A percentile compares a stretch with the other conserved stretches of the same genome.
Conservation (phyloP, 331 rosid genomes). For the Arachis monticola region DNA sequence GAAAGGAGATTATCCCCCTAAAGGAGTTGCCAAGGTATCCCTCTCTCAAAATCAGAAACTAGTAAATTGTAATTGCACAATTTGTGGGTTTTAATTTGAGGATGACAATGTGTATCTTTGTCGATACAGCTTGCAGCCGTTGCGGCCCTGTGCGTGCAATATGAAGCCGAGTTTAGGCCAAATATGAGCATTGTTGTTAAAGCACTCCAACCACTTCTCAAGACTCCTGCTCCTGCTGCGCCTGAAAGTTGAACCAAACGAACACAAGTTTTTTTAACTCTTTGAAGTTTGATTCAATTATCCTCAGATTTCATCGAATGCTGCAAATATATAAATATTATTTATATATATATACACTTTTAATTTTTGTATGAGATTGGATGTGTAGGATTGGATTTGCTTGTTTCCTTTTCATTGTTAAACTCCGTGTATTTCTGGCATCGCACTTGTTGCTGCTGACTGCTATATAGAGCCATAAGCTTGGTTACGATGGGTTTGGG, state of each 20-base stretch:
- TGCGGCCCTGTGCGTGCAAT: slow-evolving; percentile 97
- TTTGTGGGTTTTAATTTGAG: slow-evolving; percentile 1
- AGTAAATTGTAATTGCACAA: not conserved
- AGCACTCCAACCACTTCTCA: slow-evolving; percentile 96
- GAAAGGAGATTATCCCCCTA: slow-evolving; percentile 96
- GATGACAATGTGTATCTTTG: slow-evolving; percentile 43
- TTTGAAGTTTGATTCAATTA: slow-evolving; percentile 51
- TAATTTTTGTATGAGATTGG: slow-evolving; percentile 53
- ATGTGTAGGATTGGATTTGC: slow-evolving; percentile 65
- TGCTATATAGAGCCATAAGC: slow-evolving; percentile 42
- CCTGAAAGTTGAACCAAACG: slow-evolving; percentile 55
- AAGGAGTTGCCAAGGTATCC: slow-evolving; percentile 94
- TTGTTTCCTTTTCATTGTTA: slow-evolving; percentile 44
- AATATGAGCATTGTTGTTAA: slow-evolving; percentile 99
- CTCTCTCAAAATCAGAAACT: not conserved
- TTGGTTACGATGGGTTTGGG: slow-evolving; percentile 51
- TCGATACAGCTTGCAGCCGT: slow-evolving; percentile 92
- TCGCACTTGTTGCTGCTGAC: slow-evolving; percentile 45
- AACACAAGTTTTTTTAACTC: slow-evolving; percentile 29
- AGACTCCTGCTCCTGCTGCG: slow-evolving; percentile 59
- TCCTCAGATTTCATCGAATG: slow-evolving; percentile 48
- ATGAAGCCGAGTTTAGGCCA: slow-evolving; percentile 98
- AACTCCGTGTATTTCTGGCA: slow-evolving; percentile 47
- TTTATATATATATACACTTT: slow-evolving; percentile 18
- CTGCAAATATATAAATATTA: slow-evolving; percentile 43